Conservation (phyloP, 768 basidiomycete species). For the Mycena filopes region DNA sequence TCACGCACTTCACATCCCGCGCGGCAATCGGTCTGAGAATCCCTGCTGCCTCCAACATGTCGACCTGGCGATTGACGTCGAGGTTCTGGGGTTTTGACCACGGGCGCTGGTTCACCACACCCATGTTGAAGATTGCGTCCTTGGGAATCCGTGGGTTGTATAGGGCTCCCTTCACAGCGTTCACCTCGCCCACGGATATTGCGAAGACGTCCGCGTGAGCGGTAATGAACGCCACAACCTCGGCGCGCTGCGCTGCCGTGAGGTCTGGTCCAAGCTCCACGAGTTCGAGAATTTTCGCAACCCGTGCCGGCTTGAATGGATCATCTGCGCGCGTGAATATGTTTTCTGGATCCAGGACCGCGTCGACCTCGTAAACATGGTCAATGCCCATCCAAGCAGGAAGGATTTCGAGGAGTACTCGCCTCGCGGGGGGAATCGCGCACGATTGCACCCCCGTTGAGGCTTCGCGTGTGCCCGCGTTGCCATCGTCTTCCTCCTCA, state of each 20-base stretch:
- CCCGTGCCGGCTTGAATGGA: slow-evolving; percentile 37
- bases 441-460: too few relatives aligned
- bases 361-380: too few relatives aligned
- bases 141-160: slow-evolving; percentile 45
- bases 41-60: background rate
- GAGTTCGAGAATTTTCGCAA: slow-evolving; percentile 32
- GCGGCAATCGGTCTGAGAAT: background rate
- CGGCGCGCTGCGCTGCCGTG: slow-evolving; percentile 31
- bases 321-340: slow-evolving; percentile 36
- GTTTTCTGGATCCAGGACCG: background rate
- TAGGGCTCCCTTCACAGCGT: slow-evolving; percentile 38
- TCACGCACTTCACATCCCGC: background rate
- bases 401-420: background rate
- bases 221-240: slow-evolving; percentile 36
- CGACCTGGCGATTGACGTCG: background rate
- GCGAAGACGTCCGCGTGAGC: slow-evolving; percentile 53
- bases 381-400: background rate
- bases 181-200: slow-evolving; percentile 48
- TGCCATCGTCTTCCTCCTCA: too few relatives aligned
- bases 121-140: slow-evolving; percentile 37
- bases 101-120: slow-evolving; percentile 30
- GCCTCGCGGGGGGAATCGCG: too few relatives aligned
- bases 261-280: slow-evolving; percentile 45
- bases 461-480: too few relatives aligned
- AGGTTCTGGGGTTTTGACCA: background rate